Evolutionary conservation across 768 basidiomycete species (phyloP).

Genomic region (Podaxis carcinomalis): DNA sequence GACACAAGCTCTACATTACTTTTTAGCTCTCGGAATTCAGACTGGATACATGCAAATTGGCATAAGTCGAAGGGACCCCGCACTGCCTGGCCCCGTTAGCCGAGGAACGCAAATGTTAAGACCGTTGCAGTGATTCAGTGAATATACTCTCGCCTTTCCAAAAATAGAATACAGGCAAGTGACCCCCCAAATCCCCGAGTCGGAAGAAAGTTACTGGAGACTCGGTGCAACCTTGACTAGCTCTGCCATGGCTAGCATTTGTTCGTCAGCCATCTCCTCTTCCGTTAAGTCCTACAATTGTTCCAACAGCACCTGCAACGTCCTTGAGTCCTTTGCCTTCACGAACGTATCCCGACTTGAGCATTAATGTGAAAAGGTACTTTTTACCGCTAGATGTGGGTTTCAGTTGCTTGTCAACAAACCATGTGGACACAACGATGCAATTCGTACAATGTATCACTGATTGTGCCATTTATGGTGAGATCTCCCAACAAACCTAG

Average conservation of each 20-base stretch:
- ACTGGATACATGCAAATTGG: neutral
- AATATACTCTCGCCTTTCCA: too few relatives aligned
- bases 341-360: conserved; percentile 25
- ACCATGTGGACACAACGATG: neutral
- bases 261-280: conserved; percentile 32
- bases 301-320: conserved; percentile 44
- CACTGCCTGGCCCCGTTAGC: neutral
- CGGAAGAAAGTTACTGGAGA: too few relatives aligned
- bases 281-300: conserved; percentile 40
- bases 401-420: conserved; percentile 2
- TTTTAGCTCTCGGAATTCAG: neutral
- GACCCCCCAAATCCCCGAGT: too few relatives aligned
- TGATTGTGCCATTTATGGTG: conserved; percentile 32
- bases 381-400: conserved; percentile 25
- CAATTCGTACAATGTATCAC: conserved; percentile 33
- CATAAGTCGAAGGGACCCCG: neutral
- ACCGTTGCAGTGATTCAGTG: too few relatives aligned
- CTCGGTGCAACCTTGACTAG: neutral
- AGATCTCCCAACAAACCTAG: conserved; percentile 38
- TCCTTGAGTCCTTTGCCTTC: conserved; percentile 25
- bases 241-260: conserved; percentile 30
- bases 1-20: neutral
- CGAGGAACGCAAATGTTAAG: neutral
- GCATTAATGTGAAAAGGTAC: conserved; percentile 34
- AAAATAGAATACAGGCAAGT: too few relatives aligned